Evolutionary conservation across 2,329 filamentous ascomycete genomes (phyloP).

Genomic region (Neonectria faginata): DNA sequence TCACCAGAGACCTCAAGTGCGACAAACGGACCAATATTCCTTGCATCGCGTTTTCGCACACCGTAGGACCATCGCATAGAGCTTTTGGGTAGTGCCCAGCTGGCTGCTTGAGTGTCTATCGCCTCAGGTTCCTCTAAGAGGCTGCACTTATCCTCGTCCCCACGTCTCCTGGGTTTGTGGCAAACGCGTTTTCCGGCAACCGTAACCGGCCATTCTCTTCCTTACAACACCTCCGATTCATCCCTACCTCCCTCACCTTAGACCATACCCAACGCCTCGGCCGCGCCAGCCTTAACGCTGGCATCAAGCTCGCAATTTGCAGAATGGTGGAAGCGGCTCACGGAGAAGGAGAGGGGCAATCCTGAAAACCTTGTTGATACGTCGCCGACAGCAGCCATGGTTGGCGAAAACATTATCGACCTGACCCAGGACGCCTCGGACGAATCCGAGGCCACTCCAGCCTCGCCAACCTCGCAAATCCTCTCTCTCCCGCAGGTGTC

Average conservation of each 20-base stretch:
- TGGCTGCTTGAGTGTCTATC: not conserved
- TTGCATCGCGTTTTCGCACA: conserved; percentile 26
- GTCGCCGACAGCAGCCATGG: conserved; percentile 32
- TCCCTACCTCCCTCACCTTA: not conserved
- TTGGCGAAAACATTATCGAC: conserved; percentile 32
- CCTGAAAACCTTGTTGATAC: conserved; percentile 43
- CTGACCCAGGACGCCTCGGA: conserved; percentile 35
- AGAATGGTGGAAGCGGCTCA: conserved; percentile 44
- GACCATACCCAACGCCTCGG: conserved; percentile 11
- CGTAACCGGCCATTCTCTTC: conserved; percentile 14
- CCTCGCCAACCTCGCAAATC: not conserved
- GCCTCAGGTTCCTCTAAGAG: not conserved
- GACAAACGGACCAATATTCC: conserved; percentile 31
- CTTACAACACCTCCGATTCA: conserved; percentile 10
- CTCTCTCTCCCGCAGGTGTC: conserved; percentile 3
- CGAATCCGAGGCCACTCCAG: conserved; percentile 27
- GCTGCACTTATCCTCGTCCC: not conserved
- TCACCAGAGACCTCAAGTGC: conserved; percentile 33
- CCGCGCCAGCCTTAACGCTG: conserved; percentile 22
- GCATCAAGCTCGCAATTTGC: conserved; percentile 17
- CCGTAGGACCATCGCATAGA: conserved; percentile 11
- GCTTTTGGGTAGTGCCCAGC: conserved; percentile 23
- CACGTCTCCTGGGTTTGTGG: conserved; percentile 11
- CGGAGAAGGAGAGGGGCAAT: conserved; percentile 42
- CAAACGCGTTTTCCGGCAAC: conserved; percentile 25